Evolutionary conservation across 176 grass and related monocot genomes (phyloP), one percentile per base, ranked within the genome.

Genomic region (Zoysia japonica): DNA sequence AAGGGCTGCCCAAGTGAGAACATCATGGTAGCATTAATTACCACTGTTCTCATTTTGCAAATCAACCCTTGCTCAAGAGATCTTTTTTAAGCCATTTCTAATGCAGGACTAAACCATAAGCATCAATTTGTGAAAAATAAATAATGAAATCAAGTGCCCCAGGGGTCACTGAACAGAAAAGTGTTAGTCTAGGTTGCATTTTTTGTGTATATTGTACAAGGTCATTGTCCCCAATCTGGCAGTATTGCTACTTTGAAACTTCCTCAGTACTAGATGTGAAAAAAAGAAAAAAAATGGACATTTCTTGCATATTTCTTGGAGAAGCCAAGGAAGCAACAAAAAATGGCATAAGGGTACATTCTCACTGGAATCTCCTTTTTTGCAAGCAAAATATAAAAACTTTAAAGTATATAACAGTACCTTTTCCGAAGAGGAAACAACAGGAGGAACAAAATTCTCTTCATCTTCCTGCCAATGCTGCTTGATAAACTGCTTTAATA

Each of bases 401-500:
- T 3, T 49, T 6, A 41, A 36, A 47, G 39, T 3, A 50, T 9
- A 11, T 40, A 45, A 64, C 38, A 17, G 41, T 72, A 98, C 95
- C 95, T 98, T 98, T 80, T 98, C 95, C 54, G 82, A 83, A 61
- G 80, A 54, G 2, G 85, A 92, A 90, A 98, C 92, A 80, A 81
- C 78, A 71, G 91, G 95, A 59, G 87, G 95, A 41, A 94, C 75
- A 42, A 98, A 98, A 79, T 94, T 94, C 28, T 98, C 95, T 78
- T 98, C 92, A 12, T 89, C 86, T 76, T 92, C 89, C 72, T 94
- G 89, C 95, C 95, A 98, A 74, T 98, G 95, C 55, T 92, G 89
- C 84, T 92, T 94, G 61, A 97, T 97, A 80, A 92, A 97, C 80
- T 97, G 95, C 83, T 94, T 97, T 75, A 97, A 81, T 75, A 97